Evolutionary conservation across 495 filamentous ascomycete genomes (phyloP).

Genomic region (Clohesyomyces aquaticus): DNA sequence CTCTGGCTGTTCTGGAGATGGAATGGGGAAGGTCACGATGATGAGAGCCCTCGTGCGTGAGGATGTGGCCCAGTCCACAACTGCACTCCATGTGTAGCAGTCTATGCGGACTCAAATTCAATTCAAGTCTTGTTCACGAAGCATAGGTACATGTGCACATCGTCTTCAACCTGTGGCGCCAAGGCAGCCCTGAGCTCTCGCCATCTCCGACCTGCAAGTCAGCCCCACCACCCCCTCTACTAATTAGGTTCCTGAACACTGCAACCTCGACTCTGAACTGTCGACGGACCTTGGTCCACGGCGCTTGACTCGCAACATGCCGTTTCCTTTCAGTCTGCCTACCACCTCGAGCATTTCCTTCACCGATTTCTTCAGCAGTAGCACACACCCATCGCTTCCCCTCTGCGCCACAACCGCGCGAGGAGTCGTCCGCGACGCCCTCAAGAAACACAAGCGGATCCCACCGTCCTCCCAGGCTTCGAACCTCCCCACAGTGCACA

Average conservation of each 20-base stretch:
- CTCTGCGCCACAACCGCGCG: constrained; percentile 76
- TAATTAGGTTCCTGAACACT: not conserved
- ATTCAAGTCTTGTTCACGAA: no score
- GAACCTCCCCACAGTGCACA: constrained; percentile 68
- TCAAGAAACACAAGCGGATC: constrained; percentile 83
- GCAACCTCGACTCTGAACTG: not conserved
- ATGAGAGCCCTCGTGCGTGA: no score
- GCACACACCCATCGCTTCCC: constrained; percentile 82
- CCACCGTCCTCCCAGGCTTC: constrained; percentile 65
- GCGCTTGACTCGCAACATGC: constrained; percentile 58
- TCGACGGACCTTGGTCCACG: not conserved
- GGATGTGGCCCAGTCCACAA: no score
- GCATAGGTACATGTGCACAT: no score
- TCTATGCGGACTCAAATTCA: no score
- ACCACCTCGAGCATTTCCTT: constrained; percentile 85
- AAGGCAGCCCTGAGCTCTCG: not conserved
- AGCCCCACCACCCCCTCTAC: not conserved
- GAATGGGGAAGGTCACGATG: no score
- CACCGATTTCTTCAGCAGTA: constrained; percentile 62
- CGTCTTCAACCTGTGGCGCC: no score
- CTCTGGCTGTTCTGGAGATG: no score
- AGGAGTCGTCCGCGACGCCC: constrained; percentile 71
- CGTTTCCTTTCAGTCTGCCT: constrained; percentile 79
- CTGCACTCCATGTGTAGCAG: no score
- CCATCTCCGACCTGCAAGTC: not conserved